These are phyloP conservation scores for Aspergillus sp. DNA, from an alignment of 2,329 filamentous ascomycete species.

Conservation along the genomic window DNA sequence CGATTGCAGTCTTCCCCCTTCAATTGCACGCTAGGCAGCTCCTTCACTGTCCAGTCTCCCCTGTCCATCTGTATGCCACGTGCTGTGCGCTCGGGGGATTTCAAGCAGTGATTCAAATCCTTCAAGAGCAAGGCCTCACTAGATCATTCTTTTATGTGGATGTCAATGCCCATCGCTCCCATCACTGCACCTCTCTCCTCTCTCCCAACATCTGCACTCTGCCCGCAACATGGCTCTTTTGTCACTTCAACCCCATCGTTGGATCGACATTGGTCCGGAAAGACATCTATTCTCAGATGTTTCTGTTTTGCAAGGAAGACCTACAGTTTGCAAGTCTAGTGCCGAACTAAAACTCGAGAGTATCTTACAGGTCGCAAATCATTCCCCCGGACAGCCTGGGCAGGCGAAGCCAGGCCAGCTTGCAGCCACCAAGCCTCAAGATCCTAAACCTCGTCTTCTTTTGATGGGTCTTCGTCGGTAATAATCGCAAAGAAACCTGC, in stretches of 20 bases:
- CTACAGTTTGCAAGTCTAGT: neutral
- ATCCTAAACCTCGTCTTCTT: conserved; percentile 77
- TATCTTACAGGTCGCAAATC: conserved; percentile 34
- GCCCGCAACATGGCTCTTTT: neutral
- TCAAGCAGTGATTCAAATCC: neutral
- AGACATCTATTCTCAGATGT: neutral
- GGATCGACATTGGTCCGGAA: conserved; percentile 9
- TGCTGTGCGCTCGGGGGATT: neutral
- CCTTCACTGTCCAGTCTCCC: neutral
- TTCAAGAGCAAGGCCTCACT: neutral
- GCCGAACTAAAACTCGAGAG: conserved; percentile 4
- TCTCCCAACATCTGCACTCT: neutral
- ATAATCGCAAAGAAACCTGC: conserved; percentile 19
- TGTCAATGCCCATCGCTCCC: neutral
- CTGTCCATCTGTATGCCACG: neutral
- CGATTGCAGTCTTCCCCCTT: neutral
- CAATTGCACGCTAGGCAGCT: neutral
- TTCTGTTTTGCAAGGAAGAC: neutral
- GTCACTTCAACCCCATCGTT: neutral
- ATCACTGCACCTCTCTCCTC: neutral
- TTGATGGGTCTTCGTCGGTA: conserved; percentile 96
- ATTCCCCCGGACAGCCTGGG: conserved; percentile 22
- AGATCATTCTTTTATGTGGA: neutral
- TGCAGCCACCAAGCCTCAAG: conserved; percentile 46
- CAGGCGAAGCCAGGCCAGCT: conserved; percentile 28